phyloP scores from a whole-genome alignment of 208 protist species.

The Wallacemonas sp. region DNA sequence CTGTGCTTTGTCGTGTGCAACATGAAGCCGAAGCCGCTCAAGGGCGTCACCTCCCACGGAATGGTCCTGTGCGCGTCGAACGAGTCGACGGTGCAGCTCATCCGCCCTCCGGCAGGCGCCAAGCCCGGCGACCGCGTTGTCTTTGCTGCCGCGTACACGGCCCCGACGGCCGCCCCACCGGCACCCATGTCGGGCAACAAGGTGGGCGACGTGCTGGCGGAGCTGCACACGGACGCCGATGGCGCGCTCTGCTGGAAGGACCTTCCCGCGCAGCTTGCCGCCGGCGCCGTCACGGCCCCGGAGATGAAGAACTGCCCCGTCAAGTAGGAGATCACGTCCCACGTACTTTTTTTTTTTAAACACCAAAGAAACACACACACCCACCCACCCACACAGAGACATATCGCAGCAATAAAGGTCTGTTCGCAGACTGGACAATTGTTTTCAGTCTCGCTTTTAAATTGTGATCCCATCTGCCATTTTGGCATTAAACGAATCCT shows the following conservation, averaged over 20 bases:
- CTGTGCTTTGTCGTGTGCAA: conserved; percentile 92
- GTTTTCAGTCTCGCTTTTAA: too few relatives aligned
- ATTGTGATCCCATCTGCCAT: too few relatives aligned
- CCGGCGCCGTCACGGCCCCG: conserved; percentile 30
- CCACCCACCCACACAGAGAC: too few relatives aligned
- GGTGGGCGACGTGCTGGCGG: conserved; percentile 65
- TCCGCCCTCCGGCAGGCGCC: conserved; percentile 60
- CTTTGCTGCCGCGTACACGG: conserved; percentile 46
- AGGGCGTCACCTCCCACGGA: conserved; percentile 88
- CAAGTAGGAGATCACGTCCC: too few relatives aligned
- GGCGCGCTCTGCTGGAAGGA: conserved; percentile 74
- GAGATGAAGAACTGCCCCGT: conserved; percentile 43
- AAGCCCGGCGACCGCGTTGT: conserved; percentile 69
- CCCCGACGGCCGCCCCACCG: conserved; percentile 8
- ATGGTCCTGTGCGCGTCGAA: conserved; percentile 93
- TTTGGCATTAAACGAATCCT: too few relatives aligned
- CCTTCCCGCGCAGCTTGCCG: conserved; percentile 28
- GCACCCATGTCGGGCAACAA: conserved; percentile 42
- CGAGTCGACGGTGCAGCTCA: conserved; percentile 50
- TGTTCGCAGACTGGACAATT: too few relatives aligned
- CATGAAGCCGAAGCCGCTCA: conserved; percentile 91
- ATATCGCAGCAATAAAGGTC: too few relatives aligned
- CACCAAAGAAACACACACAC: too few relatives aligned
- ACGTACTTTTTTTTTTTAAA: too few relatives aligned
- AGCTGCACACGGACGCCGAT: conserved; percentile 58